Conservation (phyloP, 78 protist genomes). For the Anaeramoeba flamelloides region DNA sequence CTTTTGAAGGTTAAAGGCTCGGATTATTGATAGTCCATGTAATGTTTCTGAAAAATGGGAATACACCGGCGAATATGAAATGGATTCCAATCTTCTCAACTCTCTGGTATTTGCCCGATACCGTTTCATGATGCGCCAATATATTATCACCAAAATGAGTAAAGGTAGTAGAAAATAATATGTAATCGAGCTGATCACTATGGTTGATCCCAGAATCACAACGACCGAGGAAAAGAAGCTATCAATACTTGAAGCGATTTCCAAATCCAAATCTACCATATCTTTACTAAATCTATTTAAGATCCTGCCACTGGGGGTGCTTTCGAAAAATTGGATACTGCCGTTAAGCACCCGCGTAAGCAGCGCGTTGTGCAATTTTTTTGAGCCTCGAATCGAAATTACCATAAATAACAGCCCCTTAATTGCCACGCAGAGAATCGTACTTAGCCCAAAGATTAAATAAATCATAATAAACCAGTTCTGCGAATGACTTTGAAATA, state of each 20-base stretch:
- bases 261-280: neutral
- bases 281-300: conserved; percentile 72
- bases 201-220: neutral
- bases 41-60: conserved; percentile 33
- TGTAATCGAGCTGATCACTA: neutral
- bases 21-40: conserved; percentile 22
- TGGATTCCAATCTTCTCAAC: conserved; percentile 23
- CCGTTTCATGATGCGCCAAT: neutral
- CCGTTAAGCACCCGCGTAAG: neutral
- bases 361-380: neutral
- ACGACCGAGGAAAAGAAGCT: neutral
- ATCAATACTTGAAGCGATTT: neutral
- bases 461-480: neutral
- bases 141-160: neutral
- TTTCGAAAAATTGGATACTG: neutral
- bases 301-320: conserved; percentile 60
- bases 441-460: neutral
- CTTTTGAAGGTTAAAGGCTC: conserved; percentile 14
- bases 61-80: conserved; percentile 28
- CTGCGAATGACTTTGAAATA: neutral
- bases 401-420: too few relatives aligned
- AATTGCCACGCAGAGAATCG: neutral
- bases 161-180: neutral
- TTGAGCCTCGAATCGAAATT: neutral
- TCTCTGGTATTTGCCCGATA: conserved; percentile 1